phyloP scores from a whole-genome alignment of 345 rosid genomes.

The Alliaria petiolata region DNA sequence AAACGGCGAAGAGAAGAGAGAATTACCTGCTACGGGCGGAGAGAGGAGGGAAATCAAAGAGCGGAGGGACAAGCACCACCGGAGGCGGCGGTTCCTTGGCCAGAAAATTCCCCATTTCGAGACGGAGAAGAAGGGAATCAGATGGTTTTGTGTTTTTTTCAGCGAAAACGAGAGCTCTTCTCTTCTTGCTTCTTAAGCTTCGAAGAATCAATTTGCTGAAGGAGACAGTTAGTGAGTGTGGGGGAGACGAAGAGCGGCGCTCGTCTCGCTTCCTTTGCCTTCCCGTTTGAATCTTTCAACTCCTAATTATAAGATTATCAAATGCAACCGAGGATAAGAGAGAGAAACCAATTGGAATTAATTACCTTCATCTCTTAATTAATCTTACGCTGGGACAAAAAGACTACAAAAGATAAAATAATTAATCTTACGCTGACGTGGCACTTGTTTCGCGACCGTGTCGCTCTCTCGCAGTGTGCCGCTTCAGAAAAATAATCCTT shows the following conservation, averaged over 20 bases:
- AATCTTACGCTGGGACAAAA: not conserved
- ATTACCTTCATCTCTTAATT: not conserved
- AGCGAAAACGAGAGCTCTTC: not conserved
- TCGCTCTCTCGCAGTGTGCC: not conserved
- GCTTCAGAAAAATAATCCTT: not conserved
- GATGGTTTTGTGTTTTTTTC: not conserved
- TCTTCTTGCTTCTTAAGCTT: not conserved
- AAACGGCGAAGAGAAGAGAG: not conserved
- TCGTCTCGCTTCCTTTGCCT: not conserved
- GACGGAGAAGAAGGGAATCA: not conserved
- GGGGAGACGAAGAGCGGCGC: constrained; percentile 6
- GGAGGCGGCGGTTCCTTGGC: constrained; percentile 71
- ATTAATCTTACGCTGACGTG: not conserved
- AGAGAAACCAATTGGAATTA: not conserved
- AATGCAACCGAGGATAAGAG: not conserved
- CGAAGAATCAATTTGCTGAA: no score
- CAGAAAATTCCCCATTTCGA: constrained; percentile 55
- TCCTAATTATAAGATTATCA: not conserved
- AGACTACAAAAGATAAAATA: no score
- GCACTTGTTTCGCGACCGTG: not conserved
- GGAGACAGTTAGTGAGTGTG: not conserved
- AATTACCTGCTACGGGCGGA: constrained; percentile 79
- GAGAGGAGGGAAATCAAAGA: constrained; percentile 89
- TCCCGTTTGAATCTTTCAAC: constrained; percentile 10
- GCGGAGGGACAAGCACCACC: constrained; percentile 86